These are phyloP conservation scores for Camellia lanceoleosa DNA, from an alignment of 148 eudicot species.

Conservation along the genomic window DNA sequence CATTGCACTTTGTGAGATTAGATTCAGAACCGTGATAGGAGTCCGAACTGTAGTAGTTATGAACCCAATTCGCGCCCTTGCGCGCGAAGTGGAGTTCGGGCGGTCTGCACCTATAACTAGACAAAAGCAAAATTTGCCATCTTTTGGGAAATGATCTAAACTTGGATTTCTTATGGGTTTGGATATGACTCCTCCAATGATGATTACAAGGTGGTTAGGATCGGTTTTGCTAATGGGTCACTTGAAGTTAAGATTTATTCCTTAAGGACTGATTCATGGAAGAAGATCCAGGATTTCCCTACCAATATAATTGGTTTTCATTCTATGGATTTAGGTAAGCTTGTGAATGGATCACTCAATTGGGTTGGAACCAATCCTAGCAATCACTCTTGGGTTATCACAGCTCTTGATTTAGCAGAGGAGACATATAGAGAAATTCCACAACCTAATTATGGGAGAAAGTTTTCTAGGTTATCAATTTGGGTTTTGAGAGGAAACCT, in stretches of 20 bases:
- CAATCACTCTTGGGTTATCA: background rate
- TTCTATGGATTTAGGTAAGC: background rate
- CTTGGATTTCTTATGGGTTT: background rate
- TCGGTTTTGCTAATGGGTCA: background rate
- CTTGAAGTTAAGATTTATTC: conserved; percentile 5
- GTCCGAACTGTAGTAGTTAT: no score
- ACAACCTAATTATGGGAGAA: background rate
- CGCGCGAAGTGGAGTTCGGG: no score
- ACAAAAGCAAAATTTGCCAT: conserved; percentile 1
- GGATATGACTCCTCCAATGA: conserved; percentile 9
- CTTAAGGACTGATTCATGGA: conserved; percentile 4
- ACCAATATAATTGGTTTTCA: background rate
- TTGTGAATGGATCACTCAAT: conserved; percentile 1
- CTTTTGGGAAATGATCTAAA: background rate
- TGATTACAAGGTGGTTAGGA: conserved; percentile 11
- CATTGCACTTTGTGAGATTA: no score
- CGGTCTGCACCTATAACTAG: no score
- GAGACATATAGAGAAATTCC: conserved; percentile 10
- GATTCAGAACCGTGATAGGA: no score
- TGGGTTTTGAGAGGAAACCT: background rate
- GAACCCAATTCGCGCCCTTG: no score
- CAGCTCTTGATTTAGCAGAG: conserved; percentile 1
- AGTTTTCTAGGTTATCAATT: background rate
- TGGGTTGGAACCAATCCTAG: background rate
- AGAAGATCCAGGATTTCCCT: conserved; percentile 2